These are phyloP conservation scores for Vicia sativa DNA, from an alignment of 306 rosid species.

Conservation along the genomic window DNA sequence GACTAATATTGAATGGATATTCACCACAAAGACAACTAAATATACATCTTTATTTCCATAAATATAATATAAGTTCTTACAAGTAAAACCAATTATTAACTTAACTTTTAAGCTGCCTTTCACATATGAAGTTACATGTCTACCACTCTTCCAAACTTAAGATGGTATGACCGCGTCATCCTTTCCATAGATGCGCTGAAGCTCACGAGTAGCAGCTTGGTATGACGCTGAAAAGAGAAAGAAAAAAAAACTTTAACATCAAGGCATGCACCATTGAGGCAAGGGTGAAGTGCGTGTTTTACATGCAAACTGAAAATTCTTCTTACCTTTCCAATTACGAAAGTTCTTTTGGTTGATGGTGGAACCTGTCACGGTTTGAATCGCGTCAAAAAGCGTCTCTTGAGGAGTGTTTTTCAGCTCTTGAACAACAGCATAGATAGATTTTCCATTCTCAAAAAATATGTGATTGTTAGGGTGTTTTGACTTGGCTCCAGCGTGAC, in stretches of 20 bases:
- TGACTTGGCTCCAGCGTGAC: conserved; percentile 94
- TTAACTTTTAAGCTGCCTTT: conserved; percentile 43
- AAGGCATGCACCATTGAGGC: conserved; percentile 18
- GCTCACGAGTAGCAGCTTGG: conserved; percentile 95
- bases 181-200: conserved; percentile 93
- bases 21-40: conserved; percentile 23
- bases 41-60: conserved; percentile 39
- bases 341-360: conserved; percentile 82
- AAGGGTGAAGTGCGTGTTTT: conserved; percentile 1
- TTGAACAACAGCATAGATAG: conserved; percentile 90
- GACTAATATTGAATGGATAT: conserved; percentile 7
- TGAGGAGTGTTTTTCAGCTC: conserved; percentile 93
- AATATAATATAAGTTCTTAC: conserved; percentile 38
- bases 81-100: conserved; percentile 46
- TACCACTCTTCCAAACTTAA: conserved; percentile 53
- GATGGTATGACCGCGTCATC: conserved; percentile 67
- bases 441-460: conserved; percentile 89
- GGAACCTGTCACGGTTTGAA: conserved; percentile 82
- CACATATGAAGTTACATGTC: conserved; percentile 46
- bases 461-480: conserved; percentile 97
- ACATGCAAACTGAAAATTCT: too few relatives aligned
- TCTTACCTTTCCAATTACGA: conserved; percentile 79
- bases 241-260: conserved; percentile 5
- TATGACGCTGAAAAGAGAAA: conserved; percentile 69
- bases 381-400: conserved; percentile 82